These are phyloP conservation scores for Golubevia sp. DNA, from an alignment of 1,284 basidiomycete genomes.

Conservation along the genomic window DNA sequence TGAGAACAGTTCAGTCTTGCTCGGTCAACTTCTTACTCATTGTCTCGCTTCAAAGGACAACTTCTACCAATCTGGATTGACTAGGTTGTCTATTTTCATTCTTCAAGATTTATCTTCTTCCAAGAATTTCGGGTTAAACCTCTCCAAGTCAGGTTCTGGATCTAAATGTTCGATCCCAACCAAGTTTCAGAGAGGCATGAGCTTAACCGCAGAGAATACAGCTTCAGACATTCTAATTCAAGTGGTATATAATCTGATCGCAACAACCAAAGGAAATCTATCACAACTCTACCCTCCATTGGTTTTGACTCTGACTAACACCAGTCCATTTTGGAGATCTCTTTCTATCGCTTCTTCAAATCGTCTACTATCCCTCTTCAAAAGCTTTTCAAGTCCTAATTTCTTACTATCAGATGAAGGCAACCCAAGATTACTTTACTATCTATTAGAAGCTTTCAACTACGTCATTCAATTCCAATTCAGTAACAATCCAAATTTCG, in stretches of 20 bases:
- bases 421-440: conserved; percentile 37
- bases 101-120: conserved; percentile 49
- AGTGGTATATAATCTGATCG: conserved; percentile 38
- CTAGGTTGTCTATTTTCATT: conserved; percentile 42
- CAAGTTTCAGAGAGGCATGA: conserved; percentile 6
- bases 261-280: conserved; percentile 33
- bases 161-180: conserved; percentile 10
- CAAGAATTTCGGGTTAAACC: conserved; percentile 25
- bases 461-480: conserved; percentile 31
- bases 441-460: conserved; percentile 45
- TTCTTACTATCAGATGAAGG: conserved; percentile 45
- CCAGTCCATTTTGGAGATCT: conserved; percentile 32
- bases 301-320: conserved; percentile 45
- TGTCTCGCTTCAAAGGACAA: conserved; percentile 45
- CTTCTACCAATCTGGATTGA: conserved; percentile 32
- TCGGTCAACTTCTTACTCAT: conserved; percentile 18
- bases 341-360: conserved; percentile 37
- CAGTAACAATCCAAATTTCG: conserved; percentile 36
- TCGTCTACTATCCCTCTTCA: conserved; percentile 36
- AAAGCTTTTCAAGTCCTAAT: conserved; percentile 27
- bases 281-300: conserved; percentile 36
- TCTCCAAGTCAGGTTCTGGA: conserved; percentile 28
- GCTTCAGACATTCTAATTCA: conserved; percentile 50
- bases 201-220: conserved; percentile 17
- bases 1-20: too few species aligned